Evolutionary conservation across 768 basidiomycete species (phyloP).

Genomic region (Strobilomyces echinocephalus): DNA sequence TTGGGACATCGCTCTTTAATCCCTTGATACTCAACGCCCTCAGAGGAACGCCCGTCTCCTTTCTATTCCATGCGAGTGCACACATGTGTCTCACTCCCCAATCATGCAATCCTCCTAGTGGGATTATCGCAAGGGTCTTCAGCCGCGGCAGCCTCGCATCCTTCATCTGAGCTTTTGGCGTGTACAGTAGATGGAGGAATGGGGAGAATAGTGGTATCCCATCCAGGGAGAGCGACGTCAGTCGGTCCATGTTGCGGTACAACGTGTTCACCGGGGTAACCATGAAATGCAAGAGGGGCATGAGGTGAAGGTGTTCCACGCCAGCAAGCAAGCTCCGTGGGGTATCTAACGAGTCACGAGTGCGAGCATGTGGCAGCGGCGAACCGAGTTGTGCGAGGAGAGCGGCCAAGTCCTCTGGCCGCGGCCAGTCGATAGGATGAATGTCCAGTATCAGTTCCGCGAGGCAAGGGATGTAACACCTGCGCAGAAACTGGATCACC

Average conservation of each 20-base stretch:
- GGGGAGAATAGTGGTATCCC: no score
- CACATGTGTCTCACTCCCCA: background rate
- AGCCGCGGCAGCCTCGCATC: background rate
- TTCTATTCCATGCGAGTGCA: background rate
- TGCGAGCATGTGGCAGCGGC: no score
- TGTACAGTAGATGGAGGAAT: no score
- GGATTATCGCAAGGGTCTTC: background rate
- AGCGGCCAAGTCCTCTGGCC: background rate
- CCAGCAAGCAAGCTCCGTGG: no score
- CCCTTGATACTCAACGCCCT: background rate
- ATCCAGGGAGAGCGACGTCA: no score
- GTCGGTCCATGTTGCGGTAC: no score
- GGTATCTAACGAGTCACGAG: no score
- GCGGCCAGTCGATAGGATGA: no score
- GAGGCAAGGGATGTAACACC: background rate
- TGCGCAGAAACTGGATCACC: background rate
- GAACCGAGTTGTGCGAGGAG: background rate
- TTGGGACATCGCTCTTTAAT: background rate
- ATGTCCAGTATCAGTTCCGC: background rate
- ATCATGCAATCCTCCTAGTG: background rate
- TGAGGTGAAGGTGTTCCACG: no score
- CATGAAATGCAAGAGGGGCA: no score
- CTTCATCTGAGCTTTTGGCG: no score
- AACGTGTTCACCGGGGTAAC: no score
- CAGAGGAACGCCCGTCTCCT: background rate